Evolutionary conservation across 148 eudicot species (phyloP).

Genomic region (Euryodendron excelsum): DNA sequence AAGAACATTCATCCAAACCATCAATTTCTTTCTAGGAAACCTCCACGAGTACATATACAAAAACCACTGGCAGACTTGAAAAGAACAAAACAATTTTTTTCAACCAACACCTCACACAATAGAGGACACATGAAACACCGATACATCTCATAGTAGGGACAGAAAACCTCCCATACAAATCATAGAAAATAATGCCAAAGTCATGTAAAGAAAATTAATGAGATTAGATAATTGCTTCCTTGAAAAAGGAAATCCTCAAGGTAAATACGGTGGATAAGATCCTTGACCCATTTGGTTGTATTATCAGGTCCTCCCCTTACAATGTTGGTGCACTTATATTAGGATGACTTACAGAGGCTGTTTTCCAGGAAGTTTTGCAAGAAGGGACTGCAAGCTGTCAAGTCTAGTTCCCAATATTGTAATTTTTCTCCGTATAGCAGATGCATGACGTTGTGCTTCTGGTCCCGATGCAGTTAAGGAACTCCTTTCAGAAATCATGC

Average conservation of each 20-base stretch:
- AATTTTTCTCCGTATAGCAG: slow-evolving; percentile 73
- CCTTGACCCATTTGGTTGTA: neutral
- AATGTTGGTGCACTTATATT: neutral
- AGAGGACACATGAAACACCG: neutral
- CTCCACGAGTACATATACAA: neutral
- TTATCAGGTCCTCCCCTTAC: neutral
- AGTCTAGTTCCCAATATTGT: slow-evolving; percentile 89
- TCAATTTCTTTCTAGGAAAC: neutral
- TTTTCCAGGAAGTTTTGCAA: slow-evolving; percentile 66
- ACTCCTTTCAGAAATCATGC: slow-evolving; percentile 74
- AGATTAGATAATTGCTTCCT: neutral
- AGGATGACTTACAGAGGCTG: slow-evolving; percentile 57
- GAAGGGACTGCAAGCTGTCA: slow-evolving; percentile 69
- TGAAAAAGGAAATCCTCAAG: neutral
- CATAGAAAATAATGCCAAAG: neutral
- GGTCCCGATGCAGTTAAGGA: slow-evolving; percentile 53
- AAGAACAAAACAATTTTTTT: neutral
- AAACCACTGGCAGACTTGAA: neutral
- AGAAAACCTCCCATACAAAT: neutral
- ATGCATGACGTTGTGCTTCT: slow-evolving; percentile 72
- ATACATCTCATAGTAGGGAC: neutral
- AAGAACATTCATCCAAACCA: neutral
- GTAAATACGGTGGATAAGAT: neutral
- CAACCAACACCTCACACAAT: neutral
- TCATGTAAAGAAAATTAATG: neutral